phyloP scores from a whole-genome alignment of 768 basidiomycete genomes.

The Suillus brevipes region DNA sequence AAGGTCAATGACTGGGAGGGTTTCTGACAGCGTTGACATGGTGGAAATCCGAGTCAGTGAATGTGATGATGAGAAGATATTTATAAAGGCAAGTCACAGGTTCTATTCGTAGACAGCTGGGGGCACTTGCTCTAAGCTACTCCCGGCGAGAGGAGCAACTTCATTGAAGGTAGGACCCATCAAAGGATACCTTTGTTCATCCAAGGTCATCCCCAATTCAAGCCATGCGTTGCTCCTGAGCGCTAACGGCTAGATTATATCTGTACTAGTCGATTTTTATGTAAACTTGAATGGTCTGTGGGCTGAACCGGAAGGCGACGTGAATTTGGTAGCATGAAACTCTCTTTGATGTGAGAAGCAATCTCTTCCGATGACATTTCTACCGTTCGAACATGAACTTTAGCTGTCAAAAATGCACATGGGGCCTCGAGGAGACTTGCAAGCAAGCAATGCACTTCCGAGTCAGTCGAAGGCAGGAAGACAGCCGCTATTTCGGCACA shows the following conservation, averaged over 20 bases:
- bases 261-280: neutral
- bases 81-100: neutral
- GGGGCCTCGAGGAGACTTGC: neutral
- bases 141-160: neutral
- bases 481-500: slow-evolving; percentile 23
- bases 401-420: neutral
- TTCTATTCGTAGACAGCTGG: neutral
- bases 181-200: slow-evolving; percentile 3
- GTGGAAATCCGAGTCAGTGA: slow-evolving; percentile 20
- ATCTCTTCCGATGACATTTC: neutral
- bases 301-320: neutral
- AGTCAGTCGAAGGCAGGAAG: neutral
- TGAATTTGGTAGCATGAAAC: neutral
- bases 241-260: neutral
- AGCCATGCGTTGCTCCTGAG: neutral
- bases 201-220: slow-evolving; percentile 1
- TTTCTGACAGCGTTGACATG: slow-evolving; percentile 43
- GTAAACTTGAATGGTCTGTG: neutral
- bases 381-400: neutral
- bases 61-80: neutral
- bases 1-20: slow-evolving; percentile 76
- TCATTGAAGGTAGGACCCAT: neutral
- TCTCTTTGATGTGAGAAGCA: neutral
- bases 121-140: neutral
- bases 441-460: neutral